Evolutionary conservation across 257 asterid species (phyloP).

Genomic region (Marsdenia floribunda): DNA sequence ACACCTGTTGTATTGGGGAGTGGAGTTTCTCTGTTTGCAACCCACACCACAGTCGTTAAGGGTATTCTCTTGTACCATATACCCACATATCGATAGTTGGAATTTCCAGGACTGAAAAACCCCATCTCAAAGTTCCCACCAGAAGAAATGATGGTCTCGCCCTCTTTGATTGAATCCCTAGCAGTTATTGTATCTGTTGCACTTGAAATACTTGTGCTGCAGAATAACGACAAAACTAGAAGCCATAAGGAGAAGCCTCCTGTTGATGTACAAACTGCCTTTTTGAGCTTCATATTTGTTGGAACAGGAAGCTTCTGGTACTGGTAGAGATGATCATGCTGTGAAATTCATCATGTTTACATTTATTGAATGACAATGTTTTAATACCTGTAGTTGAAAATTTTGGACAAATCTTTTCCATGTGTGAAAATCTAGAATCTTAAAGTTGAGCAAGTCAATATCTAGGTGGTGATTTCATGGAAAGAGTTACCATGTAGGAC

Average conservation of each 20-base stretch:
- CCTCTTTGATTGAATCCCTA: conserved; percentile 20
- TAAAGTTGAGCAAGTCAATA: neutral
- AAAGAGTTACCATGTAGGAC: neutral
- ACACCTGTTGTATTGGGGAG: conserved; percentile 9
- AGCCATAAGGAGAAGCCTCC: neutral
- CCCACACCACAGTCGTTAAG: conserved; percentile 13
- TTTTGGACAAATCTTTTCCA: neutral
- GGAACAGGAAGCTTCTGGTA: neutral
- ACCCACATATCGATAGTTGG: conserved; percentile 26
- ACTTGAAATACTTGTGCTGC: neutral
- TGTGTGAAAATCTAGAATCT: neutral
- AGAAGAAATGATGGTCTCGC: conserved; percentile 31
- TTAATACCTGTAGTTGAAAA: neutral
- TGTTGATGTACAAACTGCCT: neutral
- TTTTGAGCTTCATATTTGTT: neutral
- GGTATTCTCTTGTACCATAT: conserved; percentile 27
- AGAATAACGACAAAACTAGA: neutral
- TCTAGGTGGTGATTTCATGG: neutral
- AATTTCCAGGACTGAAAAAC: conserved; percentile 22
- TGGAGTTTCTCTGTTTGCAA: conserved; percentile 25
- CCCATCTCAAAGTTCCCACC: conserved; percentile 30
- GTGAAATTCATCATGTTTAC: neutral
- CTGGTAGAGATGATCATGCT: neutral
- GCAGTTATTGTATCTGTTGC: conserved; percentile 20
- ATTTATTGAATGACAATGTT: neutral